Base-by-base conservation (phyloP, 176 grass and related monocot species). In the Oryza brachyantha region DNA sequence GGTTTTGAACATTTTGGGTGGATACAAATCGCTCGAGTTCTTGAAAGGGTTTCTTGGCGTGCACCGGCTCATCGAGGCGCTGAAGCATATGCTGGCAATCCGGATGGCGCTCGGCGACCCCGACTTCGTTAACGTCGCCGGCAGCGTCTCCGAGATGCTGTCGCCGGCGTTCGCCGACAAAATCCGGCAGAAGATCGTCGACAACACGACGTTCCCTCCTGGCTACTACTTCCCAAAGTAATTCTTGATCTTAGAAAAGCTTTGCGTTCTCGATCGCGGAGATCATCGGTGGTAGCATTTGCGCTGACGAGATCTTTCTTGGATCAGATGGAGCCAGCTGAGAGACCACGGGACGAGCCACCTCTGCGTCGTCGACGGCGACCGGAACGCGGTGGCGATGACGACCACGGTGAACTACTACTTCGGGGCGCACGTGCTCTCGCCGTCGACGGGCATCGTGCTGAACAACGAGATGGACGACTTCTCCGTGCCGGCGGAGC, bases 401-500 rank as follows among this genome's bases (percentile, higher is more conserved):
- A 97, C 92, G 9, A 94, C 84, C 0, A 97, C 92, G 1, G 91
- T 97, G 50, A 97, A 97, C 85, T 45, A 2, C 42, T 67, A 10
- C 50, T 97, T 97, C 64, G 92, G 95, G 5, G 89, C 83, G 29
- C 61, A 43, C 25, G 74, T 97, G 66, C 19, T 97, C 13, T 97
- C 91, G 45, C 92, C 87, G 42, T 92, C 92, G 42, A 97, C 95
- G 29, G 95, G 95, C 78, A 87, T 94, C 70, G 87, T 97, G 69
- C 25, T 94, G 29, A 97, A 97, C 75, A 85, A 97, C 70, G 92
- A 97, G 88, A 97, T 97, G 95, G 95, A 90, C 74, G 95, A 97
- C 62, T 97, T 97, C 83, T 97, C 92, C 10, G 76, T 68, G 32
- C 95, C 95, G 13, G 64, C 48, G 10, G 72, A 92, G 61, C 26